These are phyloP conservation scores for Ascochyta pisi DNA, from an alignment of 2,329 filamentous ascomycete genomes.

Conservation along the genomic window DNA sequence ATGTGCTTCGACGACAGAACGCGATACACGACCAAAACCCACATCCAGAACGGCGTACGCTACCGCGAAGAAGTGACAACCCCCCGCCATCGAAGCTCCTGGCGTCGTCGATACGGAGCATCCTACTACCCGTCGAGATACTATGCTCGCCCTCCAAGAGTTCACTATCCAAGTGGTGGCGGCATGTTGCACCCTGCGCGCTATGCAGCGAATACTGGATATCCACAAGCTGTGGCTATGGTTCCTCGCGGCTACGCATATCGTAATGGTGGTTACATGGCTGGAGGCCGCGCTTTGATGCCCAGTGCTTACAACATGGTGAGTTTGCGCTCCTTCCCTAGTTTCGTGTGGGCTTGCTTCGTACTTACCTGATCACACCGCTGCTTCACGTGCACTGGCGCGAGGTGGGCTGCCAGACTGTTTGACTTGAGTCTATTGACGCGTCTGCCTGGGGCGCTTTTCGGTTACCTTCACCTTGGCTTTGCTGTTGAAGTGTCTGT, in stretches of 20 bases:
- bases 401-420: not conserved
- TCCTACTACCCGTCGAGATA: constrained; percentile 40
- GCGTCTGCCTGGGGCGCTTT: constrained; percentile 9
- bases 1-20: constrained; percentile 38
- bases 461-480: constrained; percentile 21
- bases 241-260: constrained; percentile 18
- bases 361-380: constrained; percentile 23
- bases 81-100: constrained; percentile 23
- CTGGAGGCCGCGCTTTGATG: constrained; percentile 27
- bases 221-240: constrained; percentile 7
- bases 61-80: constrained; percentile 14
- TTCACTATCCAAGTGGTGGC: constrained; percentile 10
- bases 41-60: constrained; percentile 21
- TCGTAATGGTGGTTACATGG: constrained; percentile 19
- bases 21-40: constrained; percentile 25
- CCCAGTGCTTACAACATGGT: constrained; percentile 32
- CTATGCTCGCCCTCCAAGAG: constrained; percentile 28
- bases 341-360: constrained; percentile 14
- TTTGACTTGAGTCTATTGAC: constrained; percentile 1
- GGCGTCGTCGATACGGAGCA: constrained; percentile 31
- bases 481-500: constrained; percentile 4
- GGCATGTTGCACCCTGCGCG: constrained; percentile 14
- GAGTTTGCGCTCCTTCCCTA: constrained; percentile 26
- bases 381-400: constrained; percentile 19
- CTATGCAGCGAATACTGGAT: constrained; percentile 14